Percentiles rank a stretch among this genome's conserved stretches.
Conservation (phyloP, 257 asterid species). For the Solanum arcanum region DNA sequence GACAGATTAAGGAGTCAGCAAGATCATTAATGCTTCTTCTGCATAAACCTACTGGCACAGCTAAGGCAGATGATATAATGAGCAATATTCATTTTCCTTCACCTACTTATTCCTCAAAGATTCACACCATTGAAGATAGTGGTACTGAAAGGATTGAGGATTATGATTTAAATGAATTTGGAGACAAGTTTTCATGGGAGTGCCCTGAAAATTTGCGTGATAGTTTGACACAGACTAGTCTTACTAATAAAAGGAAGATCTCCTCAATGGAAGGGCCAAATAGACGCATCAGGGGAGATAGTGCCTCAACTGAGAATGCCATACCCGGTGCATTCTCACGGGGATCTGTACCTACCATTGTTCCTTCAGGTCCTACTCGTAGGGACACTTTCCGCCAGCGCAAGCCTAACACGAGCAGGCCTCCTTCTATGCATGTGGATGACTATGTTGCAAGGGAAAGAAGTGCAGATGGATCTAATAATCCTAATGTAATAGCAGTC, state of each 20-base stretch:
- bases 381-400: conserved; percentile 94
- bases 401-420: conserved; percentile 95
- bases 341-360: conserved; percentile 43
- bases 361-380: conserved; percentile 68
- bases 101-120: conserved; percentile 33
- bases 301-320: conserved; percentile 34
- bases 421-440: conserved; percentile 99
- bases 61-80: conserved; percentile 35
- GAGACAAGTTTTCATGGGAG: conserved; percentile 71
- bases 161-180: conserved; percentile 37
- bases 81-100: conserved; percentile 18
- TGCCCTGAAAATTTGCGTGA: conserved; percentile 88
- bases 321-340: conserved; percentile 57
- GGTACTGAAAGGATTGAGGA: conserved; percentile 45
- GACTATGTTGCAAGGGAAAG: conserved; percentile 95
- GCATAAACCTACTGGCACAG: conserved; percentile 34
- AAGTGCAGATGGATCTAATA: conserved; percentile 62
- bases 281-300: conserved; percentile 67
- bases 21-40: conserved; percentile 37
- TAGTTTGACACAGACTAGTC: conserved; percentile 55
- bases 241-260: conserved; percentile 53
- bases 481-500: conserved; percentile 67
- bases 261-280: conserved; percentile 59
- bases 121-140: conserved; percentile 35
- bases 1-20: conserved; percentile 57